Evolutionary conservation across 768 basidiomycete genomes (phyloP).

Genomic region (Tricholoma hemisulphureum): DNA sequence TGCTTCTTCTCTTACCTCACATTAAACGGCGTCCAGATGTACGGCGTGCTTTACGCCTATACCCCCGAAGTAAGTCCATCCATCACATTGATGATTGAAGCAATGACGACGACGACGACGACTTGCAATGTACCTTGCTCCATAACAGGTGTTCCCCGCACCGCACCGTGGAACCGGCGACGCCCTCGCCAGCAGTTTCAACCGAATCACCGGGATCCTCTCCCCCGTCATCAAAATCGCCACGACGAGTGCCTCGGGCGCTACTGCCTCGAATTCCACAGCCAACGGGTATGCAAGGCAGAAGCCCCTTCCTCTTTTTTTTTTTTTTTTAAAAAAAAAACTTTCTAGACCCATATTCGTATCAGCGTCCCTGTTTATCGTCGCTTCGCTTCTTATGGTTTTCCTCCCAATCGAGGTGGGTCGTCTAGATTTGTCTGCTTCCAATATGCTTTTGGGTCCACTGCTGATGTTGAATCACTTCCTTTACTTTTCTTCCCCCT

Average conservation of each 20-base stretch:
- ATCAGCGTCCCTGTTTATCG: conserved; percentile 44
- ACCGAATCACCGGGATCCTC: conserved; percentile 47
- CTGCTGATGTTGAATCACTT: neutral
- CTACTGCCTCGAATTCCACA: conserved; percentile 20
- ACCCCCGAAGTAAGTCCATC: conserved; percentile 45
- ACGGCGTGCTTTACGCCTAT: conserved; percentile 54
- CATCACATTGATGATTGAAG: neutral
- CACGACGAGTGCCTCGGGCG: conserved; percentile 34
- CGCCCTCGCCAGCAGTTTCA: conserved; percentile 47
- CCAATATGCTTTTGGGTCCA: neutral
- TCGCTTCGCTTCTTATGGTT: conserved; percentile 39
- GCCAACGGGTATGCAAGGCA: conserved; percentile 42
- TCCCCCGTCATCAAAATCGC: conserved; percentile 50
- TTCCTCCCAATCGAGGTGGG: conserved; percentile 48
- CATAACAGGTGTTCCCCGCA: conserved; percentile 46
- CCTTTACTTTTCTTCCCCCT: neutral
- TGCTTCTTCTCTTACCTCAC: conserved; percentile 1
- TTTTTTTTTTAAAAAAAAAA: no score
- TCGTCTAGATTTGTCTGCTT: neutral
- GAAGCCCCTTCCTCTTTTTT: no score
- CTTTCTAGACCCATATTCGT: conserved; percentile 45
- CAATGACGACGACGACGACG: neutral
- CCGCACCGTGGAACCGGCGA: conserved; percentile 57
- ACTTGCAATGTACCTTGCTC: neutral
- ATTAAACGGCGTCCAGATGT: conserved; percentile 41